phyloP scores from a whole-genome alignment of 2,329 filamentous ascomycete species.

The Claviceps pazoutovae region DNA sequence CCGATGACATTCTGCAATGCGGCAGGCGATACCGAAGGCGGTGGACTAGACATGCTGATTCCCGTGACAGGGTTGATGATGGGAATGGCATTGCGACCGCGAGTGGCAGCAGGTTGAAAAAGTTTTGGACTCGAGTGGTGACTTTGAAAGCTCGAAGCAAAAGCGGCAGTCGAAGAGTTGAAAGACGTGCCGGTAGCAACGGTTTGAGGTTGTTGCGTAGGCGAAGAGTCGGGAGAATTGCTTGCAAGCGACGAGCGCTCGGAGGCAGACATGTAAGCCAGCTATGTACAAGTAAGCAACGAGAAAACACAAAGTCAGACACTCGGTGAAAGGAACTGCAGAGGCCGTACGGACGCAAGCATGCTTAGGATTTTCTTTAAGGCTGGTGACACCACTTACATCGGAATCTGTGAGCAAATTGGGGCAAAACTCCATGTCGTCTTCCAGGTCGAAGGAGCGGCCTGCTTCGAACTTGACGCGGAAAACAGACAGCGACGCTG shows the following conservation, averaged over 20 bases:
- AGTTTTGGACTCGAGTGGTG: slow-evolving; percentile 60
- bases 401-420: slow-evolving; percentile 84
- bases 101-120: slow-evolving; percentile 80
- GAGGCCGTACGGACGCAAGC: no score
- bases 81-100: slow-evolving; percentile 86
- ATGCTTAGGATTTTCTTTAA: not conserved
- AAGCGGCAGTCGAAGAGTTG: slow-evolving; percentile 52
- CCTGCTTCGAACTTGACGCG: slow-evolving; percentile 81
- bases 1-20: slow-evolving; percentile 43
- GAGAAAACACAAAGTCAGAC: slow-evolving; percentile 19
- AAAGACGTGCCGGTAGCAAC: slow-evolving; percentile 65
- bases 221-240: slow-evolving; percentile 83
- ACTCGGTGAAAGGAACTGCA: not conserved
- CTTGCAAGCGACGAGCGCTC: slow-evolving; percentile 92
- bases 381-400: slow-evolving; percentile 42
- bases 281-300: slow-evolving; percentile 32
- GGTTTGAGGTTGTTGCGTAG: slow-evolving; percentile 73
- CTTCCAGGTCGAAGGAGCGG: slow-evolving; percentile 87
- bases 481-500: slow-evolving; percentile 63
- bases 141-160: slow-evolving; percentile 51
- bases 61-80: slow-evolving; percentile 95
- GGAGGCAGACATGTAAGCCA: slow-evolving; percentile 82
- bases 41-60: slow-evolving; percentile 75
- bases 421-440: slow-evolving; percentile 92
- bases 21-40: slow-evolving; percentile 53